phyloP scores from a whole-genome alignment of 106 monocot genomes.

The Dendrobium nobile region DNA sequence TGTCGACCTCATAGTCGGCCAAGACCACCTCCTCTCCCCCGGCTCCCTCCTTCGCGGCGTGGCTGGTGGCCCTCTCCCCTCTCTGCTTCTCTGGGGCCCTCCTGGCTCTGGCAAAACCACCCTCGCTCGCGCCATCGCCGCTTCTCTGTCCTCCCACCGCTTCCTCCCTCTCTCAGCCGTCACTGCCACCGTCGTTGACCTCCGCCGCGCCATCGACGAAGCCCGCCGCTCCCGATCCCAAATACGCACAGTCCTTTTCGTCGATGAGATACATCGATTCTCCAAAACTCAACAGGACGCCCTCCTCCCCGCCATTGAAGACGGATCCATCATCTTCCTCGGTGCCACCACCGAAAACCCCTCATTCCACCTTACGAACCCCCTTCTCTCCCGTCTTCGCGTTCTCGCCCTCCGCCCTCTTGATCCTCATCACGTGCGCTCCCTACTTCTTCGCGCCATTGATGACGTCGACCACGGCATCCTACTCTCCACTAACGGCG shows the following conservation, averaged over 20 bases:
- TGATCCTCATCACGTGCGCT: slow-evolving; percentile 27
- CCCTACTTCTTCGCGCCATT: slow-evolving; percentile 30
- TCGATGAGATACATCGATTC: slow-evolving; percentile 86
- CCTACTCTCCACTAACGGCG: slow-evolving; percentile 6
- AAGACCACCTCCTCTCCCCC: slow-evolving; percentile 63
- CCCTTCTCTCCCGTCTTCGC: slow-evolving; percentile 74
- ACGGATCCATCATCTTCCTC: slow-evolving; percentile 64
- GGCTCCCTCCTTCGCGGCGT: slow-evolving; percentile 29
- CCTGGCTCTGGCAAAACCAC: slow-evolving; percentile 80
- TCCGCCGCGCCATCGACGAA: slow-evolving; percentile 45
- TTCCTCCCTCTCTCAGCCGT: slow-evolving; percentile 72
- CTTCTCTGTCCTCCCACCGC: slow-evolving; percentile 27
- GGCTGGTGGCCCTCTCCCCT: slow-evolving; percentile 27
- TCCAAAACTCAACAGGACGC: slow-evolving; percentile 60
- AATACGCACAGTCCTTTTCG: slow-evolving; percentile 53
- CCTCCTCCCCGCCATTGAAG: slow-evolving; percentile 77
- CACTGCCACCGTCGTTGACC: slow-evolving; percentile 51
- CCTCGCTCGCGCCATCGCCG: slow-evolving; percentile 59
- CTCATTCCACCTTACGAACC: slow-evolving; percentile 84
- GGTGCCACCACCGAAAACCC: slow-evolving; percentile 91
- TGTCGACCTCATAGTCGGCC: slow-evolving; percentile 48
- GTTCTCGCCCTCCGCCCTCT: slow-evolving; percentile 60
- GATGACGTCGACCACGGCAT: slow-evolving; percentile 47
- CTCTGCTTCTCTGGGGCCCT: slow-evolving; percentile 79
- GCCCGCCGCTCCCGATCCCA: slow-evolving; percentile 22